These are phyloP conservation scores for Aspergillus ostianus DNA, from an alignment of 495 filamentous ascomycete genomes.

Conservation along the genomic window DNA sequence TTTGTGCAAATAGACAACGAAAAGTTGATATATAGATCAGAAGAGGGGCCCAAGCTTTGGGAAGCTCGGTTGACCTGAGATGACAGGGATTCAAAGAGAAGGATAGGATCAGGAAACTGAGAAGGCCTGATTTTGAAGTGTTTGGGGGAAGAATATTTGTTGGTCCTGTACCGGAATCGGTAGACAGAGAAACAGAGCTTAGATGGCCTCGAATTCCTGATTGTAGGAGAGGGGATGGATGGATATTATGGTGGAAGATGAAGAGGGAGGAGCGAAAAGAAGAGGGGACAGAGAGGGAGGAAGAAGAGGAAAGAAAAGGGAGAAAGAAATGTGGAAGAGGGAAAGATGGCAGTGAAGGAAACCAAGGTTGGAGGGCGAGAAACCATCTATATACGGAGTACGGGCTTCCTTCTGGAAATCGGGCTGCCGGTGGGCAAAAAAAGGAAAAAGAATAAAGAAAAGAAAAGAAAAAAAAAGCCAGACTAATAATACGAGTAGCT, in stretches of 20 bases:
- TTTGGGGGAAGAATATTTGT: neutral
- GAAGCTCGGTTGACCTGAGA: slow-evolving; percentile 11
- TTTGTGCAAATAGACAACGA: slow-evolving; percentile 6
- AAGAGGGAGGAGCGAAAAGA: neutral
- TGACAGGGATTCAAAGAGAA: slow-evolving; percentile 7
- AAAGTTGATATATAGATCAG: slow-evolving; percentile 16
- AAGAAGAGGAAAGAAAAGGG: neutral
- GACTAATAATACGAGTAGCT: neutral
- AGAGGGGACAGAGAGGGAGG: neutral
- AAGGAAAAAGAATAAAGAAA: neutral
- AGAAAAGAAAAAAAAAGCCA: neutral
- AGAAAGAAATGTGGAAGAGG: neutral
- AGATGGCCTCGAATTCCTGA: neutral
- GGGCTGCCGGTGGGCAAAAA: neutral
- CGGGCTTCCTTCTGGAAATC: neutral
- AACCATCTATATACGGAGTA: slow-evolving; percentile 1
- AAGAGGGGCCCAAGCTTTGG: slow-evolving; percentile 3
- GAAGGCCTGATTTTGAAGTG: neutral
- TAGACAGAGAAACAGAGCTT: neutral
- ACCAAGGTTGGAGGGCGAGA: neutral
- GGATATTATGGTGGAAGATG: neutral
- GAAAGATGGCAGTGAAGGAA: slow-evolving; percentile 7
- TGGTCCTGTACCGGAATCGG: neutral
- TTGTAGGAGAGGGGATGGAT: neutral
- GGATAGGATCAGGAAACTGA: neutral